A percentile compares a stretch with the other conserved stretches of the same genome.
Conservation (phyloP, 2,329 filamentous ascomycete genomes). For the Ophiostoma perfectum region DNA sequence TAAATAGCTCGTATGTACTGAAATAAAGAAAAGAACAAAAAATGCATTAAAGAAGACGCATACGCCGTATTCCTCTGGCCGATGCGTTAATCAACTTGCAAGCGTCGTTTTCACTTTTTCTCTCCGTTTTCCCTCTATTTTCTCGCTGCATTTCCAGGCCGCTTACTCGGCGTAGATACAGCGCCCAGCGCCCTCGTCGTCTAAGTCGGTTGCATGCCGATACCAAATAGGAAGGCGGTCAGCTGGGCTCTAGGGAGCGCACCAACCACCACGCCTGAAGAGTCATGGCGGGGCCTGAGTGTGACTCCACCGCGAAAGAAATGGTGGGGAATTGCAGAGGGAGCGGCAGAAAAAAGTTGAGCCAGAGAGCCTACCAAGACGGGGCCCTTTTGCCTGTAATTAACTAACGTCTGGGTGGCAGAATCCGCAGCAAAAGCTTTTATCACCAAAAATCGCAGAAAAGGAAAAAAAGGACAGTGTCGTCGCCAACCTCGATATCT, state of each 20-base stretch:
- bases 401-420: slow-evolving; percentile 1
- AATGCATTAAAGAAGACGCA: too few relatives aligned
- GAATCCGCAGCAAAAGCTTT: slow-evolving; percentile 19
- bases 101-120: slow-evolving; percentile 5
- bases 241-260: neutral
- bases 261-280: slow-evolving; percentile 18
- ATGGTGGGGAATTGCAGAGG: slow-evolving; percentile 11
- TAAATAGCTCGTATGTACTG: neutral
- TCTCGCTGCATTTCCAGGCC: neutral
- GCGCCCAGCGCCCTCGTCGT: neutral
- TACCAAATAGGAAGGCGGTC: slow-evolving; percentile 22
- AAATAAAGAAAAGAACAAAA: neutral
- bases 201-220: slow-evolving; percentile 9
- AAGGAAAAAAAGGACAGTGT: neutral
- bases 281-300: slow-evolving; percentile 20
- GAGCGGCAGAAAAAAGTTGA: slow-evolving; percentile 19
- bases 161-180: slow-evolving; percentile 4
- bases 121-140: neutral
- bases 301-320: slow-evolving; percentile 14
- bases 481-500: slow-evolving; percentile 19
- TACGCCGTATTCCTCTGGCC: too few relatives aligned
- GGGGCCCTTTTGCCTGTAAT: neutral
- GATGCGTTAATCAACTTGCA: neutral
- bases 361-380: neutral
- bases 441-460: slow-evolving; percentile 15